These are phyloP conservation scores for Rutstroemia sp. DNA, from an alignment of 2,329 filamentous ascomycete species.

Conservation along the genomic window DNA sequence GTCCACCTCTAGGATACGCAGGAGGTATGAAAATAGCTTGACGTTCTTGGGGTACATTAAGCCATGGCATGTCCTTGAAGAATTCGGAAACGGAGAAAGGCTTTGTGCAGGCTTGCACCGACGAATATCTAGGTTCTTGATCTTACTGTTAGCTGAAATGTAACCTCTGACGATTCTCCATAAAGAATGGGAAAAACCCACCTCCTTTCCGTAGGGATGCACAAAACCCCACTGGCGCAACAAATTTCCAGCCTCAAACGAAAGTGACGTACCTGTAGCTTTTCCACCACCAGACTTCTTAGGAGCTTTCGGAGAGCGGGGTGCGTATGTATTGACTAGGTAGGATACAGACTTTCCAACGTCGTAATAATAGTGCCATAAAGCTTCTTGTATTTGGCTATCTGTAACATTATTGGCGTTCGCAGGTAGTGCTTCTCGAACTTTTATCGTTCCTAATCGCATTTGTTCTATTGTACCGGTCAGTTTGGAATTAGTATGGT, in stretches of 20 bases:
- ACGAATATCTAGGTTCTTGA: conserved; percentile 3
- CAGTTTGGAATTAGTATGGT: neutral
- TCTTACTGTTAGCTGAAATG: neutral
- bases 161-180: neutral
- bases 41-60: conserved; percentile 60
- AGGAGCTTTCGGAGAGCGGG: conserved; percentile 28
- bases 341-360: conserved; percentile 79
- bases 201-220: conserved; percentile 14
- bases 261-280: conserved; percentile 24
- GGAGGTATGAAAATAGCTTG: conserved; percentile 58
- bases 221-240: neutral
- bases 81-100: conserved; percentile 48
- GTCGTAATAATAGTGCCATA: conserved; percentile 97
- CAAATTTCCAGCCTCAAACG: conserved; percentile 9
- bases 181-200: conserved; percentile 19
- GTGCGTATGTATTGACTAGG: conserved; percentile 51
- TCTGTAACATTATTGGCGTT: conserved; percentile 47
- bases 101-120: conserved; percentile 11
- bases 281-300: conserved; percentile 17
- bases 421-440: conserved; percentile 57
- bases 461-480: conserved; percentile 42
- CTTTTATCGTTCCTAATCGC: conserved; percentile 57
- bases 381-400: conserved; percentile 74
- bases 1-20: conserved; percentile 51
- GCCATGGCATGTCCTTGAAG: conserved; percentile 83